Evolutionary conservation across 2,329 filamentous ascomycete species (phyloP).

Genomic region (Diaporthe longicolla): DNA sequence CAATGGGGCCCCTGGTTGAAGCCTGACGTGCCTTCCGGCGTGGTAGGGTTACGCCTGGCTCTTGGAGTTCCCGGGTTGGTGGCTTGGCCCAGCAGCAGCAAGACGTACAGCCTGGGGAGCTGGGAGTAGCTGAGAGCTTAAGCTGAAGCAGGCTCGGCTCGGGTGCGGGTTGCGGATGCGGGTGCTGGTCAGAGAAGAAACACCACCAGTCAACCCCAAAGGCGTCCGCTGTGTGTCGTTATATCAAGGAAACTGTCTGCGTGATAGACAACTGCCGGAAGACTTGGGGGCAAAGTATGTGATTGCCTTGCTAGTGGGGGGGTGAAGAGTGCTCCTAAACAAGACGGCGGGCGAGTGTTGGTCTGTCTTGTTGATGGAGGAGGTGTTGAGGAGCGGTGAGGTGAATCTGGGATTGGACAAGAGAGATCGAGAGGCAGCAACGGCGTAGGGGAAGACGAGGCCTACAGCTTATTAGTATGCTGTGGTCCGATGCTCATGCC

Average conservation of each 20-base stretch:
- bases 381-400: constrained; percentile 27
- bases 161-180: constrained; percentile 21
- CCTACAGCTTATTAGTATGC: constrained; percentile 36
- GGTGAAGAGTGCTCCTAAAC: constrained; percentile 7
- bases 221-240: background rate
- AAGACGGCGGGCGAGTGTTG: constrained; percentile 21
- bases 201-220: background rate
- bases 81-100: constrained; percentile 13
- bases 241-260: background rate
- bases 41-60: constrained; percentile 28
- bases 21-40: constrained; percentile 22
- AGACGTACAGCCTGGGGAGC: constrained; percentile 15
- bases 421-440: constrained; percentile 27
- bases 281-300: constrained; percentile 7
- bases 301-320: background rate
- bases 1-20: constrained; percentile 28
- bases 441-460: constrained; percentile 25
- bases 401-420: constrained; percentile 32
- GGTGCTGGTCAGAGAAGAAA: constrained; percentile 17
- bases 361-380: constrained; percentile 19
- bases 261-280: background rate
- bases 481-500: constrained; percentile 30
- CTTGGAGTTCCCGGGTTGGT: constrained; percentile 33
- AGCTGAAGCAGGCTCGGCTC: constrained; percentile 31
- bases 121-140: constrained; percentile 27